These are phyloP conservation scores for Pouteria glomerata DNA, from an alignment of 148 eudicot species.

Conservation along the genomic window DNA sequence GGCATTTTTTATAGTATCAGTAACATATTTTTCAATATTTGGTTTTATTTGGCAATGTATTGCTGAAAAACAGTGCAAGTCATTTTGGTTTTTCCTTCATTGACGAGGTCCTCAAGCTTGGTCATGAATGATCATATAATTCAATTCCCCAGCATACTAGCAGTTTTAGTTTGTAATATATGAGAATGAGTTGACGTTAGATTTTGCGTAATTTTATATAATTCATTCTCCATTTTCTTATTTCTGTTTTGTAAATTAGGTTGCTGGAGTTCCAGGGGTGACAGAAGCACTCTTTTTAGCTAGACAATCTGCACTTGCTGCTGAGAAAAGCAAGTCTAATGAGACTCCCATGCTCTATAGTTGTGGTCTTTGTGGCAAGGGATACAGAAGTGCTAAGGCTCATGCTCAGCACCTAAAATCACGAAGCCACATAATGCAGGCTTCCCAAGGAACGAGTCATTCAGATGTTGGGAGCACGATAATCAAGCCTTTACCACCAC, in stretches of 20 bases:
- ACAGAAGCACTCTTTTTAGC: constrained; percentile 85
- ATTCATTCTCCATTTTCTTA: neutral
- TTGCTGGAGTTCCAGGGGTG: constrained; percentile 98
- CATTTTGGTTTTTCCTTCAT: neutral
- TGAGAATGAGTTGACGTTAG: too few species aligned
- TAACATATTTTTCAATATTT: too few species aligned
- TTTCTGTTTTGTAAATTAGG: constrained; percentile 28
- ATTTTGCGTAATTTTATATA: too few species aligned
- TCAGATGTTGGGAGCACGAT: constrained; percentile 44
- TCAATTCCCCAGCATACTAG: neutral
- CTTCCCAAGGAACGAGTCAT: constrained; percentile 47
- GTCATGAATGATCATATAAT: neutral
- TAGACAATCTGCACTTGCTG: constrained; percentile 79
- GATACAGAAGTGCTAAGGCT: constrained; percentile 89
- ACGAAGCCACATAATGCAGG: constrained; percentile 57
- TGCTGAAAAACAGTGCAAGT: too few species aligned
- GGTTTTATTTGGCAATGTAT: too few species aligned
- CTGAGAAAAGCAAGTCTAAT: constrained; percentile 54
- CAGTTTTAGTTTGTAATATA: too few species aligned
- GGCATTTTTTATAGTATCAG: too few species aligned
- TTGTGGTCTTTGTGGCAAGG: constrained; percentile 83
- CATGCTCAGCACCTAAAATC: constrained; percentile 93
- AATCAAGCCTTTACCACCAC: constrained; percentile 71
- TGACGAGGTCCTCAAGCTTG: neutral
- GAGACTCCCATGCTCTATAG: constrained; percentile 86